These are phyloP conservation scores for Lactarius deliciosus DNA, from an alignment of 768 basidiomycete genomes.

Conservation along the genomic window DNA sequence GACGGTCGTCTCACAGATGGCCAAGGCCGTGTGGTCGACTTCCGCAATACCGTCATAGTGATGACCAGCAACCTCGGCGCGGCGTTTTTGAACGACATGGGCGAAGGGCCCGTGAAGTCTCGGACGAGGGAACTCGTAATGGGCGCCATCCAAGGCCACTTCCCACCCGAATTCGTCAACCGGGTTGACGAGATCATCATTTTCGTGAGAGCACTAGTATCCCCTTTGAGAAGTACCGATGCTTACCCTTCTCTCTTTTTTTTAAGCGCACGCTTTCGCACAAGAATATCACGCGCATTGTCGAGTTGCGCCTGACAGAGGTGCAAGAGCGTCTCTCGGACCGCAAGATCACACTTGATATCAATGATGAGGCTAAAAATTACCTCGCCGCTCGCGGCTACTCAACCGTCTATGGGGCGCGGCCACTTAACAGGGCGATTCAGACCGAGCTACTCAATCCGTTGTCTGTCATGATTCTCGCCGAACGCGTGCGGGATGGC, in stretches of 20 bases:
- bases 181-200: slow-evolving; percentile 85
- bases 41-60: slow-evolving; percentile 90
- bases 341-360: slow-evolving; percentile 75
- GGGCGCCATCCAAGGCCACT: slow-evolving; percentile 76
- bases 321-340: slow-evolving; percentile 77
- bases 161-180: slow-evolving; percentile 92
- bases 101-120: slow-evolving; percentile 63
- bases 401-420: slow-evolving; percentile 83
- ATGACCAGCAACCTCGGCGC: slow-evolving; percentile 94
- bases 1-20: slow-evolving; percentile 92
- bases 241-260: slow-evolving; percentile 37
- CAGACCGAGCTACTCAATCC: slow-evolving; percentile 93
- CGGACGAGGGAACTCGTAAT: slow-evolving; percentile 68
- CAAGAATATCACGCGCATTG: slow-evolving; percentile 76
- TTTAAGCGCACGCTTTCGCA: slow-evolving; percentile 74
- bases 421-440: slow-evolving; percentile 88
- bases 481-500: slow-evolving; percentile 77
- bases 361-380: slow-evolving; percentile 74
- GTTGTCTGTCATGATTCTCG: slow-evolving; percentile 79
- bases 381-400: slow-evolving; percentile 77
- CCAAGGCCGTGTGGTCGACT: slow-evolving; percentile 86
- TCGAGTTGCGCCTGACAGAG: slow-evolving; percentile 85
- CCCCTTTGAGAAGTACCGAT: slow-evolving; percentile 27
- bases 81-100: slow-evolving; percentile 69
- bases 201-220: slow-evolving; percentile 47